Conservation (phyloP, 768 basidiomycete genomes). For the Lactarius quietus region DNA sequence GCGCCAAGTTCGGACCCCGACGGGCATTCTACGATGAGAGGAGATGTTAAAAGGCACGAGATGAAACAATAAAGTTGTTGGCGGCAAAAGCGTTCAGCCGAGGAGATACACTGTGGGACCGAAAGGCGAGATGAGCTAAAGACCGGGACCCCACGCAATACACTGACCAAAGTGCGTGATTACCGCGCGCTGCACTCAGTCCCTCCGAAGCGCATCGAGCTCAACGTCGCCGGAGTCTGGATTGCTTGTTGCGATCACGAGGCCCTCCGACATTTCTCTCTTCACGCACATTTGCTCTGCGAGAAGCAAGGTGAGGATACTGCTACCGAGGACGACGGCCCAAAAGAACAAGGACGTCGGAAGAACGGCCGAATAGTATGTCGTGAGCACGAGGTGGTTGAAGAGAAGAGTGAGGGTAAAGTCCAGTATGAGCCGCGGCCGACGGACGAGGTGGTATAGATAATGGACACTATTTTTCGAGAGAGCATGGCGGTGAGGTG, state of each 20-base stretch:
- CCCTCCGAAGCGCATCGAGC: constrained; percentile 45
- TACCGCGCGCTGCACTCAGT: constrained; percentile 36
- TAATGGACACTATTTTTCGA: constrained; percentile 62
- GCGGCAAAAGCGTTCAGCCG: constrained; percentile 1
- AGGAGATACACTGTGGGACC: neutral
- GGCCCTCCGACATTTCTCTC: constrained; percentile 85
- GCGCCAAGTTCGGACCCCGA: constrained; percentile 4
- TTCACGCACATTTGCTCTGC: constrained; percentile 92
- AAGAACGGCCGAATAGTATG: constrained; percentile 78
- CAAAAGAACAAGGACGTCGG: constrained; percentile 95
- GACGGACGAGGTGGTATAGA: constrained; percentile 81
- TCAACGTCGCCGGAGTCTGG: constrained; percentile 53
- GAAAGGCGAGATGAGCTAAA: constrained; percentile 11
- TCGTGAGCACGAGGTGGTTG: constrained; percentile 90
- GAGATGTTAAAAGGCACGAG: neutral
- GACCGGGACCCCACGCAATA: constrained; percentile 2
- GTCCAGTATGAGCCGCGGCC: constrained; percentile 93
- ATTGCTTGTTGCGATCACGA: constrained; percentile 48
- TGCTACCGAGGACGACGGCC: constrained; percentile 68
- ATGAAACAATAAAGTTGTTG: neutral
- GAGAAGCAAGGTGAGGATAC: constrained; percentile 68
- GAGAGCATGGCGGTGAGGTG: constrained; percentile 12
- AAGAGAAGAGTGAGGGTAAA: constrained; percentile 88
- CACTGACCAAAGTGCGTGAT: constrained; percentile 16
- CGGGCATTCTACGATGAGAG: neutral